Conservation (phyloP, 805 yeast genomes). For the Metschnikowia gelsemii region DNA sequence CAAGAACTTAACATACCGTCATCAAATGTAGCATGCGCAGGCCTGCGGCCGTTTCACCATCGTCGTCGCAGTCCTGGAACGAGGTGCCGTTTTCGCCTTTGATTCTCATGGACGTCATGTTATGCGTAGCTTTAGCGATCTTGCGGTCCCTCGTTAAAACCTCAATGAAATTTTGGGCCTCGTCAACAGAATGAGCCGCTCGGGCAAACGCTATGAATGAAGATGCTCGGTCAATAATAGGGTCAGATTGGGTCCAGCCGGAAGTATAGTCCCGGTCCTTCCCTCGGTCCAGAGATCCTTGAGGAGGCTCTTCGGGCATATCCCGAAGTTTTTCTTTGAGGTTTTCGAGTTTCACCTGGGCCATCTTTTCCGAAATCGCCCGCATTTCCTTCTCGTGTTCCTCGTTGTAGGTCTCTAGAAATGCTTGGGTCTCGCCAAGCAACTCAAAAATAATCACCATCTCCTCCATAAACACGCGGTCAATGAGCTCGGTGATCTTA, state of each 20-base stretch:
- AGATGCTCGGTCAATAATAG: constrained; percentile 79
- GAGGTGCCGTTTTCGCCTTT: constrained; percentile 52
- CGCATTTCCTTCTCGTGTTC: constrained; percentile 6
- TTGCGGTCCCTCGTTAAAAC: constrained; percentile 61
- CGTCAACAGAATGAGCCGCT: constrained; percentile 60
- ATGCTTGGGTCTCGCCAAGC: constrained; percentile 58
- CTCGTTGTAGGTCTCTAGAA: constrained; percentile 37
- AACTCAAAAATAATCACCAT: constrained; percentile 80
- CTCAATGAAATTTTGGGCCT: constrained; percentile 56
- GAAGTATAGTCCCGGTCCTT: constrained; percentile 47
- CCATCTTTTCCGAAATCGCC: constrained; percentile 22
- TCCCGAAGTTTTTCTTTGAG: constrained; percentile 5
- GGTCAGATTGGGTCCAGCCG: constrained; percentile 77
- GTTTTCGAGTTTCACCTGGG: constrained; percentile 19
- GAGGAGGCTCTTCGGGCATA: no score
- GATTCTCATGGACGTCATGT: constrained; percentile 87
- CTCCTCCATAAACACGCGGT: constrained; percentile 53
- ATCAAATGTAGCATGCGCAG: constrained; percentile 76
- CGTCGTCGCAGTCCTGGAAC: constrained; percentile 90
- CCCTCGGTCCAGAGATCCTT: no score
- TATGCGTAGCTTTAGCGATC: constrained; percentile 68
- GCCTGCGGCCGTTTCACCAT: constrained; percentile 97
- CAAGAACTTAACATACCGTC: constrained; percentile 42
- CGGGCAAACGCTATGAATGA: constrained; percentile 78
- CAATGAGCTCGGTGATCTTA: constrained; percentile 47